Conservation (phyloP, 169 alveolate genomes). For the Cryptosporidium andersoni region DNA sequence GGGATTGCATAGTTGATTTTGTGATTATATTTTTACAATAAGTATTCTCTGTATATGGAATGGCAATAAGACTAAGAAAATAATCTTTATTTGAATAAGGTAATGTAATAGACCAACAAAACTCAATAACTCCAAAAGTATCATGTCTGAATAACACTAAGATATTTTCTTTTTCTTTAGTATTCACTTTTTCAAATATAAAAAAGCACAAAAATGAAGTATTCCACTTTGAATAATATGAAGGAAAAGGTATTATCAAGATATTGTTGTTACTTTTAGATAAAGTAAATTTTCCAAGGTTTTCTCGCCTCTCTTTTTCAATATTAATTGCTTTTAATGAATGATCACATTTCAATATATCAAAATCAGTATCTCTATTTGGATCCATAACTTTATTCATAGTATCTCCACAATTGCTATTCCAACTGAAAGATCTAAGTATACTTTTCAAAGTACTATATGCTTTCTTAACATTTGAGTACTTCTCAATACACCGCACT, state of each 20-base stretch:
- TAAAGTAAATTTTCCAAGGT: neutral
- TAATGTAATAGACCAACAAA: constrained; percentile 38
- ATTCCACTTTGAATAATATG: constrained; percentile 42
- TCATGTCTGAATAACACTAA: constrained; percentile 50
- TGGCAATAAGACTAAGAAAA: constrained; percentile 33
- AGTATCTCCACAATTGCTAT: neutral
- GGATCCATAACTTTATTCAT: neutral
- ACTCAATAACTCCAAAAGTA: constrained; percentile 61
- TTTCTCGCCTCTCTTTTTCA: neutral
- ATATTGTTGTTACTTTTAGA: constrained; percentile 2
- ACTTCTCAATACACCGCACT: neutral
- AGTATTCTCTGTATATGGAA: constrained; percentile 8
- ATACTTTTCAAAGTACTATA: constrained; percentile 3
- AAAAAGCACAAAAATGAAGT: constrained; percentile 54
- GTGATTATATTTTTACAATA: neutral
- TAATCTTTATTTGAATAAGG: neutral
- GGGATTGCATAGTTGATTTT: constrained; percentile 16
- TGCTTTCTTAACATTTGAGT: neutral
- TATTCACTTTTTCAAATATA: constrained; percentile 15
- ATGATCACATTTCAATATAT: neutral
- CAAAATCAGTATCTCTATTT: neutral
- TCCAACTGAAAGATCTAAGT: constrained; percentile 2
- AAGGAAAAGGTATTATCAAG: constrained; percentile 57
- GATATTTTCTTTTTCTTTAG: neutral
- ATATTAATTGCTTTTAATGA: neutral